Evolutionary conservation across 106 monocot genomes (phyloP), one percentile per base, ranked within the genome.

Genomic region (Dioscorea zingiberensis): DNA sequence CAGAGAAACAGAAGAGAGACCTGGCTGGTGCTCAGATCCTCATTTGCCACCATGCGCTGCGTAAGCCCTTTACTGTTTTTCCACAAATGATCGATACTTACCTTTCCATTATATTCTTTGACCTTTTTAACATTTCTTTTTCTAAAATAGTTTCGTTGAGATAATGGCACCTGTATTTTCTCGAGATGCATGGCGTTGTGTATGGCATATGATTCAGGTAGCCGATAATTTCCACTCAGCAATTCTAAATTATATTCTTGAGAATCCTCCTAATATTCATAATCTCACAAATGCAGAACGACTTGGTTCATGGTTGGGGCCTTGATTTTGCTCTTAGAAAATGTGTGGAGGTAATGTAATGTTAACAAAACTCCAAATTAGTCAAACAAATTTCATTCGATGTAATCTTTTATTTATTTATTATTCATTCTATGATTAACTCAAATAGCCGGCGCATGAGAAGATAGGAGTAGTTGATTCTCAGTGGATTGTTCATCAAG

Each of bases 1-100:
- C 26, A 67, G 67, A 55, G 67, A 67, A 55, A 54, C 67, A 67
- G 67, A 67, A 26, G 67, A 67, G 18, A 53, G n/a, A 54, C 67
- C 67, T 18, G 67, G 67, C 54, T 67, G 67, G 67, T 67, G 67
- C 27, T 18, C 27, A 29, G 67, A 67, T 29, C 67, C 67, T 19
- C 67, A 67, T 67, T 23, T 67, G 28, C 67, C 67, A 28, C 67
- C 67, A 18, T 67, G 67, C 27, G 67, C 67, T 53, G 67, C 67
- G 67, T 67, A 67, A 38, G 38, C 10, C 38, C 38, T 38, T 30
- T 30, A 30, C 30, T 30, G 4, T 30, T 38, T 38, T 38, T 38
- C 10, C 38, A 6, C 4, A 38, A 38, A 38, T 38, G 6, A 38
- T 38, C 38, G 10, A 6, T 38, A 1, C 3, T 8, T 1, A 38